These are phyloP conservation scores for Hysterium pulicare DNA, from an alignment of 2,329 filamentous ascomycete genomes.

Conservation along the genomic window DNA sequence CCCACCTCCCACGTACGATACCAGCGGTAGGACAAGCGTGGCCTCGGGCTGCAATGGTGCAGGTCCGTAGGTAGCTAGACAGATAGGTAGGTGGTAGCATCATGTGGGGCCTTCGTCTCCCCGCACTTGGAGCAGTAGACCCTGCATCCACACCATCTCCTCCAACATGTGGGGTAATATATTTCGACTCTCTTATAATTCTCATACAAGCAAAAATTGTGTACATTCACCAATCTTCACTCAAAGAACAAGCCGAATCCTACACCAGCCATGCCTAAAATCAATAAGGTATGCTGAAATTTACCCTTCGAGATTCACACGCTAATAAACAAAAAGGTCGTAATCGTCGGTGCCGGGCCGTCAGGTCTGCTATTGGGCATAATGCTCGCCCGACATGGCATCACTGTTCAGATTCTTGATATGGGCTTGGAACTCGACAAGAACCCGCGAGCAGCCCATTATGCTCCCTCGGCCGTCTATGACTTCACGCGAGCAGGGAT, in stretches of 20 bases:
- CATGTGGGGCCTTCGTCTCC: not conserved
- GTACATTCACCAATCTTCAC: not conserved
- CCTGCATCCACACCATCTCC: no score
- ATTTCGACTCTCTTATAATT: not conserved
- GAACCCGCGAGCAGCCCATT: constrained; percentile 61
- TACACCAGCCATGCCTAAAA: no score
- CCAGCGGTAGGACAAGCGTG: no score
- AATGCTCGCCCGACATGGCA: constrained; percentile 52
- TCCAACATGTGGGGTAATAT: not conserved
- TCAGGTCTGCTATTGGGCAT: constrained; percentile 39
- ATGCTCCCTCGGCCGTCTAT: constrained; percentile 56
- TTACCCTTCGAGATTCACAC: not conserved
- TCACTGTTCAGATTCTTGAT: constrained; percentile 56
- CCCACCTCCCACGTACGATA: no score
- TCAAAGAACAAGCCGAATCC: not conserved
- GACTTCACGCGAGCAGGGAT: constrained; percentile 60
- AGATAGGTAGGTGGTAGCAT: no score
- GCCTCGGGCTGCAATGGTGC: no score
- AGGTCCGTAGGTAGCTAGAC: no score
- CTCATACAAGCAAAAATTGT: not conserved
- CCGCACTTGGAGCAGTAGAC: not conserved
- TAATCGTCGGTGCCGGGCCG: constrained; percentile 31
- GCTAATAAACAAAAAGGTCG: constrained; percentile 14
- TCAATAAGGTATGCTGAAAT: not conserved
- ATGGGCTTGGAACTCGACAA: constrained; percentile 53